Conservation (phyloP, 2,329 filamentous ascomycete genomes). For the Fusarium dimerum region DNA sequence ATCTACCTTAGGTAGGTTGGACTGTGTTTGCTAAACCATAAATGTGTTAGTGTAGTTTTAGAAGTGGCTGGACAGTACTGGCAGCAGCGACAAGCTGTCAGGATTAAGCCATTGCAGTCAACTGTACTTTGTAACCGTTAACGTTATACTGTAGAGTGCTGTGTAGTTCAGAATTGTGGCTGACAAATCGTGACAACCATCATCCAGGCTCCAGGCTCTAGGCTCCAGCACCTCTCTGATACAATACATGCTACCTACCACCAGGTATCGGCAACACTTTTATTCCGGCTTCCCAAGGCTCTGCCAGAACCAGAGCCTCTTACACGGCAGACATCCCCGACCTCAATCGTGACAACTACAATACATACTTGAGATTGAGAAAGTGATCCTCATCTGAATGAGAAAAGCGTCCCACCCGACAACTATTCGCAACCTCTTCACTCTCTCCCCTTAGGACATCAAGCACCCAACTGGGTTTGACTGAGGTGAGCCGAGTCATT, state of each 20-base stretch:
- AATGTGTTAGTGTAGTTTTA: background rate
- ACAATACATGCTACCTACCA: background rate
- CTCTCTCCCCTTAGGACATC: too few species aligned
- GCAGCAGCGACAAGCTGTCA: background rate
- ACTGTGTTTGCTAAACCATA: background rate
- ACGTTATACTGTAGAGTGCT: too few species aligned
- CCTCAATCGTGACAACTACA: background rate
- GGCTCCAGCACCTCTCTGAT: too few species aligned
- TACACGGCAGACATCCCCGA: background rate
- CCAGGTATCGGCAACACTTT: background rate
- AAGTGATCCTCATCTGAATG: too few species aligned
- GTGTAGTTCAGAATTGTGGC: background rate
- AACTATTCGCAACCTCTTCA: too few species aligned
- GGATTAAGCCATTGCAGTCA: too few species aligned
- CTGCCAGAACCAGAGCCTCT: background rate
- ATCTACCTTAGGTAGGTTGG: too few species aligned
- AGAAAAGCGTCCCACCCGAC: conserved; percentile 6
- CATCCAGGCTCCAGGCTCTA: too few species aligned
- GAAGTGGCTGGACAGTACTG: background rate
- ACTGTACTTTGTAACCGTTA: too few species aligned
- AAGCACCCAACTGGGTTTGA: background rate
- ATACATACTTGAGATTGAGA: background rate
- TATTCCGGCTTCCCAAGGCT: background rate
- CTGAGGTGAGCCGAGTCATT: conserved; percentile 36
- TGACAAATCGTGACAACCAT: background rate